phyloP scores from a whole-genome alignment of 148 eudicot genomes.

The Persicaria maculosa region DNA sequence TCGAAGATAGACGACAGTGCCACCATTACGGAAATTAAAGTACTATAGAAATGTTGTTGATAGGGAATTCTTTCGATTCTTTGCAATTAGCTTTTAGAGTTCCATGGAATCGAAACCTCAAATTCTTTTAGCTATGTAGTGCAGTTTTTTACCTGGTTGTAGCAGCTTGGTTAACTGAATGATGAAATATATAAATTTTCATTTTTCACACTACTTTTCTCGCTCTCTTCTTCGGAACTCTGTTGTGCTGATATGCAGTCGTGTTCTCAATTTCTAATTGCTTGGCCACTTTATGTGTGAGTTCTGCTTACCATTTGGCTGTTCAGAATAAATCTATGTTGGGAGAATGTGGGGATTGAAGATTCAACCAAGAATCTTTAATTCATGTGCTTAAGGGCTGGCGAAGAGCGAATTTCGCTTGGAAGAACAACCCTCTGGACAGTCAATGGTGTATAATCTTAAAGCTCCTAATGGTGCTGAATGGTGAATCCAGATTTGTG shows the following conservation, averaged over 20 bases:
- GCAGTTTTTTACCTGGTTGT: not conserved
- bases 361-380: too few species aligned
- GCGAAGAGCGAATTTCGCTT: too few species aligned
- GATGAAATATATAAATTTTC: not conserved
- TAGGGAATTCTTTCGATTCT: constrained; percentile 12
- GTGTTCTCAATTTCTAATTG: not conserved
- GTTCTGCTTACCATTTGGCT: too few species aligned
- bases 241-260: not conserved
- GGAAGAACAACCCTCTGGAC: too few species aligned
- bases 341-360: too few species aligned
- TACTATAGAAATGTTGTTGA: constrained; percentile 13
- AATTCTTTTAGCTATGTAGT: constrained; percentile 2
- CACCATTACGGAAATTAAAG: not conserved
- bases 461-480: too few species aligned
- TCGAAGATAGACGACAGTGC: not conserved
- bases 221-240: not conserved
- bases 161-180: constrained; percentile 1
- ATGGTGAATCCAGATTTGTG: too few species aligned
- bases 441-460: too few species aligned
- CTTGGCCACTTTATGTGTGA: too few species aligned
- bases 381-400: too few species aligned
- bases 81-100: constrained; percentile 8
- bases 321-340: too few species aligned
- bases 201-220: not conserved
- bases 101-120: not conserved